phyloP scores from a whole-genome alignment of 495 filamentous ascomycete genomes.

The Talaromyces liani region DNA sequence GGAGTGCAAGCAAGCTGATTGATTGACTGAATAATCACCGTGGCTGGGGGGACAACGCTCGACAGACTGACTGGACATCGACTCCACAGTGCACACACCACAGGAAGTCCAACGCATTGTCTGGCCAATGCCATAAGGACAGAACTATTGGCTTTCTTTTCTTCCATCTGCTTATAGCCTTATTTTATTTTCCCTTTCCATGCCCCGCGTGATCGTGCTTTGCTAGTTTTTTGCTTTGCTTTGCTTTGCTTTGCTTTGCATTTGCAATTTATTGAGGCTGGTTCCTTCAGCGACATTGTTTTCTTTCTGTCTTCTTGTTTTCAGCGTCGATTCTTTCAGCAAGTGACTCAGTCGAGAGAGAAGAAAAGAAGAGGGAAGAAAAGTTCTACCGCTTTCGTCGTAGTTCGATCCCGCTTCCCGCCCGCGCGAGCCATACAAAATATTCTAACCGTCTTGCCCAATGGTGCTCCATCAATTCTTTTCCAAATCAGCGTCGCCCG shows the following conservation, averaged over 20 bases:
- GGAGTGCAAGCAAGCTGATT: neutral
- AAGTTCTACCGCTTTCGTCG: conserved; percentile 41
- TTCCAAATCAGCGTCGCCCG: conserved; percentile 27
- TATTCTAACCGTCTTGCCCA: neutral
- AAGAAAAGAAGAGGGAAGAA: neutral
- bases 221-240: neutral
- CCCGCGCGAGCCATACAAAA: conserved; percentile 5
- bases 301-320: neutral
- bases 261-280: neutral
- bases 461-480: conserved; percentile 32
- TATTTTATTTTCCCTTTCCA: neutral
- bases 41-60: neutral
- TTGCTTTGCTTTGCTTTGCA: neutral
- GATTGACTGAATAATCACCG: neutral
- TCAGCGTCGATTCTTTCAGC: neutral
- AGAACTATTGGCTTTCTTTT: neutral
- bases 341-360: neutral
- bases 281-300: neutral
- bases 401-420: conserved; percentile 28
- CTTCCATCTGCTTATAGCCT: neutral
- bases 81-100: conserved; percentile 3
- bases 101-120: neutral
- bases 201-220: conserved; percentile 7
- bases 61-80: neutral
- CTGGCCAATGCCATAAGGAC: conserved; percentile 10